Evolutionary conservation across 129 eudicot species (phyloP), one percentile per base, ranked within the genome.

Genomic region (Heracleum sosnowskyi): DNA sequence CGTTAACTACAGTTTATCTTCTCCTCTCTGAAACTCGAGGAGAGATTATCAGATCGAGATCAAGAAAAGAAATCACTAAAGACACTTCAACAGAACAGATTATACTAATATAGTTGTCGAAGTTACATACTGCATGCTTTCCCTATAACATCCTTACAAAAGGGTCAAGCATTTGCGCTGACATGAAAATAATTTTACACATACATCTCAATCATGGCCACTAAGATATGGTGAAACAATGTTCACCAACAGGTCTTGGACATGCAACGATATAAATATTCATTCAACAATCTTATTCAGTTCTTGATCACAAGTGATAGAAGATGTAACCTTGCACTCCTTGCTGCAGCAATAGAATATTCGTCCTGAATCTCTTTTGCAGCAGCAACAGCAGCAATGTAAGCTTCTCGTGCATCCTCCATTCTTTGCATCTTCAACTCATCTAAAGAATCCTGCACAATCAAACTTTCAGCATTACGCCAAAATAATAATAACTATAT

Each of bases 291-390:
- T 78, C 36, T 20, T 41, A 53, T 57, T 79, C 62, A 73, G 82
- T 76, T 82, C 72, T 72, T 74, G 55, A 85, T 49, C 82, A 89
- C 93, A 76, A 91, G 55, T 7, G 92, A 88, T 36, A 90, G 97
- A 63, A 95, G 88, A 83, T 86, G 88, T 63, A 73, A 82, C 84
- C 98, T 88, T 80, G 96, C 94, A 63, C 49, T 86, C 34, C 94
- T 88, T 36, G 98, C 98, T 51, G 84, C 78, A 37, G 86, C 72
- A 79, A 91, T 85, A 22, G 98, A 91, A 77, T 84, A 92, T 81
- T 95, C 98, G 55, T 95, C 97, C 84, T 88, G 96, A 71, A 78
- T 88, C 80, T 90, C 92, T 81, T 91, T 95, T 66, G 92, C 93
- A 81, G 83, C 82, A 74, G 92, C 94, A 76, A 95, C 77, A 28